Percentiles rank a stretch among this genome's conserved stretches.
phyloP scores from a whole-genome alignment of 139 green algal species.

The Chlamydomonas sphaeroides region DNA sequence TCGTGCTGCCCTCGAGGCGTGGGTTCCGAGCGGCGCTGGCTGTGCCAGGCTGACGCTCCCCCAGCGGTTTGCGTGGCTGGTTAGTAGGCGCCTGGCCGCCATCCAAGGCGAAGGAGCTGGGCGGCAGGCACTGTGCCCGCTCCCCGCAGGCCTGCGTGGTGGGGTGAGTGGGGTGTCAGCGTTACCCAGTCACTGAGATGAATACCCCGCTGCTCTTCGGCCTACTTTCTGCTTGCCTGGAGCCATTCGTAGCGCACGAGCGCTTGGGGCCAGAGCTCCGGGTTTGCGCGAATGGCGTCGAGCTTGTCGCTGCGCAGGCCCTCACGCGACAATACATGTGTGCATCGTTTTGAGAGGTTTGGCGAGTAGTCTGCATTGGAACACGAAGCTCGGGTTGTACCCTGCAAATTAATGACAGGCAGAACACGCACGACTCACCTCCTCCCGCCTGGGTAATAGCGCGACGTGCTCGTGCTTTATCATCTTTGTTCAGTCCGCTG shows the following conservation, averaged over 20 bases:
- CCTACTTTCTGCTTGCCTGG: neutral
- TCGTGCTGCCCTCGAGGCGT: neutral
- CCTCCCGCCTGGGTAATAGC: conserved; percentile 1
- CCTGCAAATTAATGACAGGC: neutral
- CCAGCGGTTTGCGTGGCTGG: too few relatives aligned
- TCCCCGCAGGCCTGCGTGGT: too few relatives aligned
- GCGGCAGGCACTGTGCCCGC: too few relatives aligned
- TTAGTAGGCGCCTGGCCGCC: neutral
- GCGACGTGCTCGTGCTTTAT: neutral
- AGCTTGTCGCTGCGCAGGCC: conserved; percentile 1
- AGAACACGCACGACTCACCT: neutral
- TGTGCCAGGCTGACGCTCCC: too few relatives aligned
- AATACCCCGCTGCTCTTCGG: neutral
- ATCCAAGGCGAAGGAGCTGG: too few relatives aligned
- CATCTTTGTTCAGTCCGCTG: neutral
- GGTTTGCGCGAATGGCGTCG: neutral
- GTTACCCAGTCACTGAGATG: neutral
- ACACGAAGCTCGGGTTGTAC: neutral
- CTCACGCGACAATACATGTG: neutral
- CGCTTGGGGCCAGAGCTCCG: conserved; percentile 9
- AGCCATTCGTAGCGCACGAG: conserved; percentile 1
- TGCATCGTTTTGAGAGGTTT: conserved; percentile 27
- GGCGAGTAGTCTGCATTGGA: conserved; percentile 17
- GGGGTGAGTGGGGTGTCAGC: too few relatives aligned
- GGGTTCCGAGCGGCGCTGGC: too few relatives aligned